Conservation (phyloP, 768 basidiomycete genomes). For the Cystobasidium tubakii region DNA sequence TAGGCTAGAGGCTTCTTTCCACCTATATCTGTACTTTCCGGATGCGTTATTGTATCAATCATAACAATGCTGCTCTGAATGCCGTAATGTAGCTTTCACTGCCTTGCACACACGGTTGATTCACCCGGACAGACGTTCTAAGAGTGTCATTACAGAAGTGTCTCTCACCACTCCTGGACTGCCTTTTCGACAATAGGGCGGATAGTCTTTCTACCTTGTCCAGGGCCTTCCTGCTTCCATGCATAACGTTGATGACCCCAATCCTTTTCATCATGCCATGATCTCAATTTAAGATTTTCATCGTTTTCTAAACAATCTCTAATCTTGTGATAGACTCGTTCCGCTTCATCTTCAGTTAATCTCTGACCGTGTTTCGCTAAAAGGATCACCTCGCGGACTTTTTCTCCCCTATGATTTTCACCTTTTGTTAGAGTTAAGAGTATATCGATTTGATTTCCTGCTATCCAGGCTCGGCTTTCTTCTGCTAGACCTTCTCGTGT, state of each 20-base stretch:
- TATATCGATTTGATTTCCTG: slow-evolving; percentile 1
- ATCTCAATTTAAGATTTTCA: not conserved
- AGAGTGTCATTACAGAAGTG: too few species aligned
- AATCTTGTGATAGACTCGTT: slow-evolving; percentile 24
- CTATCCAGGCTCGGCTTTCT: not conserved
- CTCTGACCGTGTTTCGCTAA: not conserved
- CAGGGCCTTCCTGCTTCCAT: slow-evolving; percentile 14
- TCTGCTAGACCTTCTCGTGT: not conserved
- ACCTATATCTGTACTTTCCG: too few species aligned
- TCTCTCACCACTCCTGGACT: slow-evolving; percentile 26
- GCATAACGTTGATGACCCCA: slow-evolving; percentile 26
- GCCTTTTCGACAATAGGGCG: slow-evolving; percentile 19
- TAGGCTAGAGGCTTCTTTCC: too few species aligned
- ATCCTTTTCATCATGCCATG: slow-evolving; percentile 30
- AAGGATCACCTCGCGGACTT: slow-evolving; percentile 22
- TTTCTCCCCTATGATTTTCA: slow-evolving; percentile 8
- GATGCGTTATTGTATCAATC: too few species aligned
- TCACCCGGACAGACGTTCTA: not conserved
- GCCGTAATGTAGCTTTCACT: not conserved
- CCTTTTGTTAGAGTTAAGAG: slow-evolving; percentile 13
- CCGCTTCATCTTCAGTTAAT: slow-evolving; percentile 11
- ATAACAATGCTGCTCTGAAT: not conserved
- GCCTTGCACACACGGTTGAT: not conserved
- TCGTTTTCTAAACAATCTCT: not conserved
- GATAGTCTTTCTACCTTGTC: slow-evolving; percentile 21